Evolutionary conservation across 108 stramenopile genomes (phyloP), one percentile per base, ranked within the genome.

Genomic region (Nannochloropsis oceanica): DNA sequence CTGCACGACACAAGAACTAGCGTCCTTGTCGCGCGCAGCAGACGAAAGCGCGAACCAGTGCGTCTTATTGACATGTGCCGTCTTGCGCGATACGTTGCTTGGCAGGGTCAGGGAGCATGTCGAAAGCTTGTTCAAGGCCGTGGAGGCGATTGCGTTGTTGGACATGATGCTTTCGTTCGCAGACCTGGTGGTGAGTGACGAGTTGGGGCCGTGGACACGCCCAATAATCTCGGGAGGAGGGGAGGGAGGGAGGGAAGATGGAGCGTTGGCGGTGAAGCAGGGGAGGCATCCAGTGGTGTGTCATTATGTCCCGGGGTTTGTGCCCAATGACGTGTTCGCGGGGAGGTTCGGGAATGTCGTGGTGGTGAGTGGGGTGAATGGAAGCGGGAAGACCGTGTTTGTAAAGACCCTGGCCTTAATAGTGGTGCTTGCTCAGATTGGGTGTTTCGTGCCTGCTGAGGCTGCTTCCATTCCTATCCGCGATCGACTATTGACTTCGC

Each of bases 321-420:
- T 90, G 0, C 84, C 89, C 25, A 90, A 90, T 26, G 89, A 88
- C 83, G 44, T 44, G 43, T 86, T 27, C 27, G 44, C 89, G 88
- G 87, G 83, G 84, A n/a, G 83, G 25, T 84, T 89, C 43, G 84
- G 79, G 73, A 88, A 84, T 44, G 44, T 90, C 13, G 43, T 43
- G 43, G 86, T 90, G 26, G 84, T 90, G 12, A 90, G 88, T 22
- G 90, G 90, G 1, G 84, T 89, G 20, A 90, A 90, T 59, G 89
- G 89, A 44, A 44, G 59, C 83, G 90, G 90, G 8, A 90, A 90
- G 84, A 84, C 86, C 1, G 88, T 85, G 22, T 88, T 85, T 26
- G 84, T 89, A 20, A 25, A 82, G 34, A 12, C 24, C 27, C 27
- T 88, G 42, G 90, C 87, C n/a, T 84, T 90, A 22, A 86, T 89